Base-by-base conservation (phyloP, 2,329 filamentous ascomycete genomes). In the Fusarium tupiense region DNA sequence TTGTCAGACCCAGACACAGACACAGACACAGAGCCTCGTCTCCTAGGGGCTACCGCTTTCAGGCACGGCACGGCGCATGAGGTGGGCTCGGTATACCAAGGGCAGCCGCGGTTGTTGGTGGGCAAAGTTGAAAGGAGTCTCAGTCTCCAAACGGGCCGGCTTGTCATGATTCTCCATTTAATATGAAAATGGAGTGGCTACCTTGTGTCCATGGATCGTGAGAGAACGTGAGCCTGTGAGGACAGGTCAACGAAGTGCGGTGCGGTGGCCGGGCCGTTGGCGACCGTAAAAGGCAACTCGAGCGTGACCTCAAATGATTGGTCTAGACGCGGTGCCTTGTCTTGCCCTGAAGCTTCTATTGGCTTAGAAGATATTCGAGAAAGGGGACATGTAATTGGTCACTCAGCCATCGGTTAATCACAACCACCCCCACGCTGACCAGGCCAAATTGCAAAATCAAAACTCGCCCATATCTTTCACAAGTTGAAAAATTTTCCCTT, bases 401-500 rank as follows among this genome's bases (percentile, higher is more conserved):
- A 17, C 44, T 43, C 37, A 56, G 66, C 37, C 59, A 16, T 47
- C 61, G 69, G 62, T 63, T 64, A 71, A 73, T 65, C 66, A 66
- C 54, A 75, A 43, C 52, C 35, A 69, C 76, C 76, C 77, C 77
- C 77, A 78, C 77, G 77, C 75, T 78, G 75, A 78, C 76, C 73
- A 71, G 76, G 61, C 50, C 59, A 68, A 69, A 77, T 78, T 78
- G 76, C 76, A 76, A 78, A 78, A 72, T 76, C 72, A 76, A 78
- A 78, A 74, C 74, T 69, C 64, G 64, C 37, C 67, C 73, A 71
- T 78, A 77, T 78, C 75, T 61, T 69, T 65, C 29, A 19, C 61
- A 56, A 50, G 29, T 53, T 35, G 64, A 66, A 67, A 75, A 43
- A 3, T 77, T 69, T 65, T 67, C 43, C 46, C 66, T 61, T 64